Evolutionary conservation across 306 rosid species (phyloP).

Genomic region (Fragaria vesca): DNA sequence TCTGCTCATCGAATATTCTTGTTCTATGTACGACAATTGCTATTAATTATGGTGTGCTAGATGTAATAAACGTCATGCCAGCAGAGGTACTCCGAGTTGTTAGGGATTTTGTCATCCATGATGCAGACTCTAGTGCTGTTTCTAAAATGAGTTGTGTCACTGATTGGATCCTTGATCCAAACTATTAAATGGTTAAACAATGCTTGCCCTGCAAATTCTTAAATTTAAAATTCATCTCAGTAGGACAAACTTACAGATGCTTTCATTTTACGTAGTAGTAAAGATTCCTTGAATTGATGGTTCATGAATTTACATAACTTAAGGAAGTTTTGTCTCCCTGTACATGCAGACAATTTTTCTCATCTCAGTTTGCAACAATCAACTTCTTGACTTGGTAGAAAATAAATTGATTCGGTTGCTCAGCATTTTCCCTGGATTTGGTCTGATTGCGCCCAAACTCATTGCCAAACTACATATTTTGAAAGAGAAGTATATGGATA

Average conservation of each 20-base stretch:
- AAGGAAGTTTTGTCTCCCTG: not conserved
- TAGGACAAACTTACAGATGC: not conserved
- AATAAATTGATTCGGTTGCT: conserved; percentile 58
- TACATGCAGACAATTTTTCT: conserved; percentile 58
- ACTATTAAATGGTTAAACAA: not conserved
- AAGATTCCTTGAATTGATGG: not conserved
- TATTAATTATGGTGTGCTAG: not conserved
- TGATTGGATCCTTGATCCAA: not conserved
- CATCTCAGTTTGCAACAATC: conserved; percentile 73
- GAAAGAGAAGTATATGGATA: conserved; percentile 54
- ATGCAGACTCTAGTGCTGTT: not conserved
- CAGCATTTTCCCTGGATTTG: conserved; percentile 53
- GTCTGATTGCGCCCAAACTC: conserved; percentile 39
- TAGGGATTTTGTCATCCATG: not conserved
- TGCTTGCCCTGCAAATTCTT: not conserved
- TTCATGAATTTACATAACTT: not conserved
- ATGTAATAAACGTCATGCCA: not conserved
- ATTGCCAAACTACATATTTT: conserved; percentile 42
- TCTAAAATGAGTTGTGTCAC: not conserved
- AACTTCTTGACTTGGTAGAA: conserved; percentile 66
- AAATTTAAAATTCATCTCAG: not conserved
- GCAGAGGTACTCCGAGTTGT: not conserved
- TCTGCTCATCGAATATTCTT: not conserved
- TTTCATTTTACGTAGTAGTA: not conserved
- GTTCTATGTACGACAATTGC: not conserved